phyloP scores from a whole-genome alignment of 1,139 yeast species.

The Suhomyces chickasaworum region DNA sequence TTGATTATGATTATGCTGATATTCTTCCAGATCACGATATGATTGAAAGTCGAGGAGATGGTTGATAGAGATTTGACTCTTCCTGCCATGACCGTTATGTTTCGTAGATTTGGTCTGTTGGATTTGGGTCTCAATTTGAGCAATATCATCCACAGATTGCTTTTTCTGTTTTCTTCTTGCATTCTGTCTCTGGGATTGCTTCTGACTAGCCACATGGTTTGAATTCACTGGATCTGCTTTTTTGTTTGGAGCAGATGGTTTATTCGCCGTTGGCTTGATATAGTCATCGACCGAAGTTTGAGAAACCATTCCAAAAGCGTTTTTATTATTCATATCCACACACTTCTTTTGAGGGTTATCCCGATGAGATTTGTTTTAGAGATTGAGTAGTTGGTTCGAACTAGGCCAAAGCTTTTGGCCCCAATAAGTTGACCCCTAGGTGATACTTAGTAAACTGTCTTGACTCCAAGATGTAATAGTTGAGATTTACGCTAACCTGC shows the following conservation, averaged over 20 bases:
- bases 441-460: slow-evolving; percentile 1
- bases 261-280: slow-evolving; percentile 3
- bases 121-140: slow-evolving; percentile 2
- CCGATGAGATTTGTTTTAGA: not conserved
- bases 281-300: slow-evolving; percentile 4
- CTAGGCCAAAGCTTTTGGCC: slow-evolving; percentile 8
- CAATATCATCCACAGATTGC: not conserved
- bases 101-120: slow-evolving; percentile 2
- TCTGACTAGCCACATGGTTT: slow-evolving; percentile 7
- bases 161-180: slow-evolving; percentile 6
- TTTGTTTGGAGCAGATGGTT: not conserved
- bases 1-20: slow-evolving; percentile 25
- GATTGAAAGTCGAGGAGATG: slow-evolving; percentile 65
- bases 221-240: not conserved
- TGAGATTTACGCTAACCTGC: slow-evolving; percentile 2
- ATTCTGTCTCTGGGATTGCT: slow-evolving; percentile 8
- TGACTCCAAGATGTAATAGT: not conserved
- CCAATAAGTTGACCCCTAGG: slow-evolving; percentile 6
- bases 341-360: not conserved
- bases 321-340: slow-evolving; percentile 6
- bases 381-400: not conserved
- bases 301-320: slow-evolving; percentile 2
- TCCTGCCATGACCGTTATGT: slow-evolving; percentile 34
- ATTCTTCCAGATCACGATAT: slow-evolving; percentile 53
- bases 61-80: slow-evolving; percentile 61